Base-by-base conservation (phyloP, 306 rosid species). In the Sicyos baderoa region DNA sequence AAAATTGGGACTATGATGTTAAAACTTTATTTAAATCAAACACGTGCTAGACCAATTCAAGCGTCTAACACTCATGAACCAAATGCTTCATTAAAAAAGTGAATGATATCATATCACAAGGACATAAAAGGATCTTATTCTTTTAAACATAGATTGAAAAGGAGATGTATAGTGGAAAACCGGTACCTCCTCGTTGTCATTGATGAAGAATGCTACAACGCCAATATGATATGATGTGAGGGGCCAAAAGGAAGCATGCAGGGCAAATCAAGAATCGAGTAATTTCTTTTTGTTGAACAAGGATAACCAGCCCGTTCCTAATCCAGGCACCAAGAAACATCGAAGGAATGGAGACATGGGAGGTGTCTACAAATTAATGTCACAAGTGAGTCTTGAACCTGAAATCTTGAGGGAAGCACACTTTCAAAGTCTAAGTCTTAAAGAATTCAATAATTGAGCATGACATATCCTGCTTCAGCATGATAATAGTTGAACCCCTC, bases 221-320 rank as follows among this genome's bases (percentile, higher is more conserved):
- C 84, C 84, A 22, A 84, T 74, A 40, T 84, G 85, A 84, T 74
- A 40, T 84, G 85, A 67, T 79, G 85, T 0, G 85, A 81, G 74
- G 84, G 85, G 79, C 80, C 77, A 51, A 54, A 70, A 50, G 85
- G 70, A 81, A 84, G 84, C 82, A 75, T 40, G 66, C 78, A 76
- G 44, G 71, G 78, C 7, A 72, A 79, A 48, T 58, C 66, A 18
- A 85, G 81, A 62, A 84, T 76, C 85, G 83, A 84, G 53, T 60
- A 54, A n/a, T n/a, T n/a, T n/a, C n/a, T n/a, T n/a, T n/a, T n/a
- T n/a, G n/a, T n/a, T n/a, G n/a, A n/a, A n/a, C n/a, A n/a, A n/a
- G n/a, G n/a, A n/a, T n/a, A n/a, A n/a, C n/a, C n/a, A n/a, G n/a
- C n/a, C n/a, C n/a, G n/a, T n/a, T n/a, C n/a, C n/a, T n/a, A n/a